A percentile compares a stretch with the other conserved stretches of the same genome.
phyloP scores from a whole-genome alignment of 2,329 filamentous ascomycete genomes.

The Colletotrichum sp. region DNA sequence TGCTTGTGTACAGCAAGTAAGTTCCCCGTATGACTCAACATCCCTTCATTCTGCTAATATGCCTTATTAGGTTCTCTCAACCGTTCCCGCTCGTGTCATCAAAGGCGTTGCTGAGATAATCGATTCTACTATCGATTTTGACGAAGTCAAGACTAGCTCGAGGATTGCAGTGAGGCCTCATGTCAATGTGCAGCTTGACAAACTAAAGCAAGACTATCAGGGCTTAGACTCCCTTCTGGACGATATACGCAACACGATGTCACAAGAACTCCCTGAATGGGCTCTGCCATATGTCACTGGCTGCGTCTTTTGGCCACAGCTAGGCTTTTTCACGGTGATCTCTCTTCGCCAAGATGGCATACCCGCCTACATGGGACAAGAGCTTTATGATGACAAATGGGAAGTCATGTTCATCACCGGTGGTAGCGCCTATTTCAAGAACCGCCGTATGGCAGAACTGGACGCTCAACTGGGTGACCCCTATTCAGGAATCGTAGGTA shows the following conservation, averaged over 20 bases:
- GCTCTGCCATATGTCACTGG: constrained; percentile 62
- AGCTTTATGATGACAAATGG: constrained; percentile 66
- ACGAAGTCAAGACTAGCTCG: constrained; percentile 71
- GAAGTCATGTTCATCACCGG: constrained; percentile 77
- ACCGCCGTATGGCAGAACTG: constrained; percentile 77
- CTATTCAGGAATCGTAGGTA: constrained; percentile 82
- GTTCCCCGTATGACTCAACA: background rate
- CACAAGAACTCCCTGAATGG: constrained; percentile 64
- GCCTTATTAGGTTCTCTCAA: constrained; percentile 56
- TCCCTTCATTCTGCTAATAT: background rate
- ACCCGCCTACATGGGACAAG: constrained; percentile 67
- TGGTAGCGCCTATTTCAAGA: constrained; percentile 84
- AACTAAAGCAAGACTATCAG: constrained; percentile 77
- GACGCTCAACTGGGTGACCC: constrained; percentile 85
- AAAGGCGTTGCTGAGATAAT: constrained; percentile 73
- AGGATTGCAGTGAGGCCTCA: constrained; percentile 76
- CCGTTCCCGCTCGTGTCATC: constrained; percentile 63
- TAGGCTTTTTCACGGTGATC: constrained; percentile 86
- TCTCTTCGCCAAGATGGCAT: constrained; percentile 49
- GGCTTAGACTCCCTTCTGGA: constrained; percentile 77
- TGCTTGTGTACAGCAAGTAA: constrained; percentile 57
- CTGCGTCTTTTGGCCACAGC: constrained; percentile 88
- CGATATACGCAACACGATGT: constrained; percentile 68
- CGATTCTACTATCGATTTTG: constrained; percentile 78
- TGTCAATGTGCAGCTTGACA: constrained; percentile 76